phyloP scores from a whole-genome alignment of 2,329 filamentous ascomycete species.

The Clonostachys rosea region DNA sequence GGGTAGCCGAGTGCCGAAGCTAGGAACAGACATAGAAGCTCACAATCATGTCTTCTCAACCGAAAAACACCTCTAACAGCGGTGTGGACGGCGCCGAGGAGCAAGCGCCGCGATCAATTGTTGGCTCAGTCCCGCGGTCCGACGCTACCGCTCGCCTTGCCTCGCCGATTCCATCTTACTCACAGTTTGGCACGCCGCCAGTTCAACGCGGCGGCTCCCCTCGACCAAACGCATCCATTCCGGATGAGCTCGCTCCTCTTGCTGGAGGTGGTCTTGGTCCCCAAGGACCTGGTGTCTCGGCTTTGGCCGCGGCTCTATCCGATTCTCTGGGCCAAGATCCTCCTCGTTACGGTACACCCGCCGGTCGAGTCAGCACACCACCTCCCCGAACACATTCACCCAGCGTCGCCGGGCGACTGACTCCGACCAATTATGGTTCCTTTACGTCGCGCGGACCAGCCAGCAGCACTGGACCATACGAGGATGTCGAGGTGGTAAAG shows the following conservation, averaged over 20 bases:
- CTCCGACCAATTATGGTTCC: constrained; percentile 77
- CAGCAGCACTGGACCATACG: constrained; percentile 53
- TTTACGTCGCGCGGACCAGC: constrained; percentile 62
- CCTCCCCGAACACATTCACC: constrained; percentile 30
- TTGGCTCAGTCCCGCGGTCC: constrained; percentile 51
- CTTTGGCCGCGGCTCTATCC: constrained; percentile 81
- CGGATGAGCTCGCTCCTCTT: constrained; percentile 54
- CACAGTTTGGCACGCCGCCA: constrained; percentile 22
- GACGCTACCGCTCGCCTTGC: constrained; percentile 58
- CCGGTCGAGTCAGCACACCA: constrained; percentile 55
- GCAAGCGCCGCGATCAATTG: constrained; percentile 12
- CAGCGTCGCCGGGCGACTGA: constrained; percentile 33
- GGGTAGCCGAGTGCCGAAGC: too few species aligned
- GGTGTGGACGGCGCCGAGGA: constrained; percentile 17
- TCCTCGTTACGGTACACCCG: constrained; percentile 64
- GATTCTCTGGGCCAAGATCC: constrained; percentile 68
- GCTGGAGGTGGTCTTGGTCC: constrained; percentile 59
- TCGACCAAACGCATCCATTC: constrained; percentile 11
- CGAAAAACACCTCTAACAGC: constrained; percentile 27
- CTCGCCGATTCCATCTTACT: constrained; percentile 44
- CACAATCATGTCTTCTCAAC: constrained; percentile 26
- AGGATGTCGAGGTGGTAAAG: constrained; percentile 88
- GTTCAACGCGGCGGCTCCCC: constrained; percentile 26
- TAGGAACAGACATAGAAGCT: too few species aligned
- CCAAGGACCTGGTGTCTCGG: constrained; percentile 78